phyloP scores from a whole-genome alignment of 2,329 filamentous ascomycete genomes.

The Chaetomium olivaceum region DNA sequence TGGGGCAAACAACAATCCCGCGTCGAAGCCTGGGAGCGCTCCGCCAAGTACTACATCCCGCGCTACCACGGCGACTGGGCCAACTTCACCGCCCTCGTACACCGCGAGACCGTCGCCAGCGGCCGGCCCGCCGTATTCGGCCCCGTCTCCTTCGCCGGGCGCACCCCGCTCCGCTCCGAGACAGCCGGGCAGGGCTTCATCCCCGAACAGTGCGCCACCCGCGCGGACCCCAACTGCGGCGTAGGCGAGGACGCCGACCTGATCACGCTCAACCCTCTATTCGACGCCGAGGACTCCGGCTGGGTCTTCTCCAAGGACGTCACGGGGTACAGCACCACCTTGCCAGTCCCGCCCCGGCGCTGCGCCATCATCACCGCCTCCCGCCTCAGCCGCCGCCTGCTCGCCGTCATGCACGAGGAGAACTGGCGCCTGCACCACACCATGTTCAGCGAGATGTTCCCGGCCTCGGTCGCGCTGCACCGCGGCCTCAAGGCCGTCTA shows the following conservation, averaged over 20 bases:
- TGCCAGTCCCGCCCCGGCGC: conserved; percentile 63
- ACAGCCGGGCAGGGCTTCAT: conserved; percentile 55
- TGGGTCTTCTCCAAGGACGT: conserved; percentile 73
- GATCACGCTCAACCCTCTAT: conserved; percentile 76
- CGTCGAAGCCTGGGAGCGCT: conserved; percentile 75
- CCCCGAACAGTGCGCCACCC: conserved; percentile 50
- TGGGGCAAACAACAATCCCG: conserved; percentile 71
- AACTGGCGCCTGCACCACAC: conserved; percentile 65
- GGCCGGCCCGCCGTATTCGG: conserved; percentile 67
- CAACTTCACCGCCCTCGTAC: conserved; percentile 67
- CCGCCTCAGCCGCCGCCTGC: conserved; percentile 65
- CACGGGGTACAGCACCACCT: conserved; percentile 62
- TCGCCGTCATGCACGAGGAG: conserved; percentile 74
- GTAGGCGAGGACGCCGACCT: conserved; percentile 72
- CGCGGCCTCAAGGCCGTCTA: conserved; percentile 78
- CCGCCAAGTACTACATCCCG: conserved; percentile 75
- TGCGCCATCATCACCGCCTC: conserved; percentile 71
- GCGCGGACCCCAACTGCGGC: conserved; percentile 55
- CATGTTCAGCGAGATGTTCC: conserved; percentile 83
- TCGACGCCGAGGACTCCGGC: conserved; percentile 68
- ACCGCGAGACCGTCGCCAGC: conserved; percentile 57
- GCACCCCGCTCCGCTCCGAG: conserved; percentile 50
- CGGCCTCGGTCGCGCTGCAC: conserved; percentile 67
- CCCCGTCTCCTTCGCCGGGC: conserved; percentile 56
- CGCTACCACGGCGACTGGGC: conserved; percentile 69